Evolutionary conservation across 805 yeast species (phyloP), one percentile per base, ranked within the genome.

Genomic region (Saccharomycopsis guyanensis): DNA sequence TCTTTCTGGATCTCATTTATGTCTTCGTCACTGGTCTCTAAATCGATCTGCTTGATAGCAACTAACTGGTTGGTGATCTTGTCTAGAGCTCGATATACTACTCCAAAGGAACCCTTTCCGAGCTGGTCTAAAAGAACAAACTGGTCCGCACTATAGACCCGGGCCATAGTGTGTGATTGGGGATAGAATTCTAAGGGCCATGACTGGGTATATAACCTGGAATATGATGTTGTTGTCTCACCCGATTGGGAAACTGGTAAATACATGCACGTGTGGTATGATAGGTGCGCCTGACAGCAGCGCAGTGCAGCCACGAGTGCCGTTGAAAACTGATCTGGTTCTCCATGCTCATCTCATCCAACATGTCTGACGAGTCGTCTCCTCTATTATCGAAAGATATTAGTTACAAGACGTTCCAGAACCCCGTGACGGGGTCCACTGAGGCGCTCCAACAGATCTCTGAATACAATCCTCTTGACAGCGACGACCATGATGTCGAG

Each of bases 71-170:
- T 46, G 40, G 68, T 54, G 4, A 59, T 53, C 40, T 66, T 66
- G 53, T 81, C 74, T 7, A 72, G 54, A 1, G 85, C 93, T 34
- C 76, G 64, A 60, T 77, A 84, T 1, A 84, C 93, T 2, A 77
- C 81, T 0, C 93, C 93, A 60, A 83, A 84, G 6, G 86, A 85
- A 1, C 93, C 93, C 46, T 82, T 65, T 3, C 93, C 93, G 3
- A 85, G 75, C 59, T 83, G 75, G 45, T 70, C 73, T 27, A 58
- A 59, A 10, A 76, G 59, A 40, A 63, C 65, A 55, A 75, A 76
- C 57, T 75, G 78, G 40, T 63, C 66, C 3, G 71, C 70, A 19
- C 44, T 31, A 34, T 35, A 50, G 10, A 19, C 38, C 42, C 53
- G 68, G 70, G 51, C 22, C 47, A 46, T 46, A 10, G 10, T 25